phyloP scores from a whole-genome alignment of 2,329 filamentous ascomycete species.

The Peltaster fructicola region DNA sequence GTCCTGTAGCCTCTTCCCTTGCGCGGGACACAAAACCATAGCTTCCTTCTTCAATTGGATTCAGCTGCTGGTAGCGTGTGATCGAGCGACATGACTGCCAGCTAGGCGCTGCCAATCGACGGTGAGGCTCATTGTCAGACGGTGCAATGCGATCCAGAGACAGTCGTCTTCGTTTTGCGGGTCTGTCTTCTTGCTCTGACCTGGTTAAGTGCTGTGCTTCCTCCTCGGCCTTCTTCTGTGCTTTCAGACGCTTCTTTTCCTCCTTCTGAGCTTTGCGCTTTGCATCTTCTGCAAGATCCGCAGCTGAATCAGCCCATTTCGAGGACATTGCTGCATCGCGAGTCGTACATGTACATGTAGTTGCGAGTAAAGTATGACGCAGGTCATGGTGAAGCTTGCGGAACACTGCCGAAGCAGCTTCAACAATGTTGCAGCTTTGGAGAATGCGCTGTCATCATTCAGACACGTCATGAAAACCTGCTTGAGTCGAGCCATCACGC shows the following conservation, averaged over 20 bases:
- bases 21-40: constrained; percentile 91
- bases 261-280: constrained; percentile 68
- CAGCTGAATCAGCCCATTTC: constrained; percentile 74
- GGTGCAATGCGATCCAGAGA: constrained; percentile 16
- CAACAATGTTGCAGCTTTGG: too few relatives aligned
- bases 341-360: too few relatives aligned
- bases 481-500: constrained; percentile 9
- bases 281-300: constrained; percentile 57
- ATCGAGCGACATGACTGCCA: constrained; percentile 64
- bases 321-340: constrained; percentile 30
- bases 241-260: constrained; percentile 70
- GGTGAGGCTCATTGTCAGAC: constrained; percentile 19
- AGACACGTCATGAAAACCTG: constrained; percentile 16
- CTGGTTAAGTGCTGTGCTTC: constrained; percentile 20
- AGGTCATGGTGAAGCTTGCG: too few relatives aligned
- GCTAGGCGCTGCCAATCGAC: constrained; percentile 50
- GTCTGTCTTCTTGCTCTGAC: neutral
- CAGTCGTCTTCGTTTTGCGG: constrained; percentile 7
- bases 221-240: constrained; percentile 54
- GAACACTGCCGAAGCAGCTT: too few relatives aligned
- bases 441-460: too few relatives aligned
- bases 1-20: constrained; percentile 51
- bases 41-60: constrained; percentile 93
- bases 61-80: constrained; percentile 78
- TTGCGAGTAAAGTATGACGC: too few relatives aligned